phyloP scores from a whole-genome alignment of 768 basidiomycete genomes.

The Mycena capillaripes region DNA sequence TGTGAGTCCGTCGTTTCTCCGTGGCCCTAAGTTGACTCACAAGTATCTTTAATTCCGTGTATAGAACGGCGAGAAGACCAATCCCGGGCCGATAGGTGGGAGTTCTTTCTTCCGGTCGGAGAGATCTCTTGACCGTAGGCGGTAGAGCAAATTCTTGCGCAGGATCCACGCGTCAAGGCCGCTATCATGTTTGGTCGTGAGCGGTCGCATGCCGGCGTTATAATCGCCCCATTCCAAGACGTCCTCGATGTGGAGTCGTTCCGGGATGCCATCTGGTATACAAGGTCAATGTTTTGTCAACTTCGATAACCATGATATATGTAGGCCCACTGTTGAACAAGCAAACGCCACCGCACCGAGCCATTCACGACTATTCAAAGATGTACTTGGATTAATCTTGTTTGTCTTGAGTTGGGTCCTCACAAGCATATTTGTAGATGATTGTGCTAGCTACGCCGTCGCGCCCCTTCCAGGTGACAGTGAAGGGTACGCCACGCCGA shows the following conservation, averaged over 20 bases:
- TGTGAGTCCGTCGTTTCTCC: not conserved
- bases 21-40: not conserved
- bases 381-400: constrained; percentile 41
- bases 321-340: constrained; percentile 56
- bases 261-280: constrained; percentile 42
- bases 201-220: not conserved
- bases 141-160: constrained; percentile 15
- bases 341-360: constrained; percentile 58
- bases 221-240: not conserved
- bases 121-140: not conserved
- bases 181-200: constrained; percentile 23
- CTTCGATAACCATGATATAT: not conserved
- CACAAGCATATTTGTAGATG: constrained; percentile 50
- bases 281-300: constrained; percentile 1
- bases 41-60: not conserved
- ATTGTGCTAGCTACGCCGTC: constrained; percentile 54
- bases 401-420: not conserved
- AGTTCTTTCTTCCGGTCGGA: not conserved
- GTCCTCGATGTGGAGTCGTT: constrained; percentile 17
- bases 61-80: constrained; percentile 27
- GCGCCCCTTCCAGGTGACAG: constrained; percentile 59
- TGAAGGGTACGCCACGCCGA: constrained; percentile 57
- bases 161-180: constrained; percentile 6
- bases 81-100: constrained; percentile 17
- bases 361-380: constrained; percentile 60